Evolutionary conservation across 2,329 filamentous ascomycete genomes (phyloP), one percentile per base, ranked within the genome.

Genomic region (Monilinia vaccinii-corymbosi): DNA sequence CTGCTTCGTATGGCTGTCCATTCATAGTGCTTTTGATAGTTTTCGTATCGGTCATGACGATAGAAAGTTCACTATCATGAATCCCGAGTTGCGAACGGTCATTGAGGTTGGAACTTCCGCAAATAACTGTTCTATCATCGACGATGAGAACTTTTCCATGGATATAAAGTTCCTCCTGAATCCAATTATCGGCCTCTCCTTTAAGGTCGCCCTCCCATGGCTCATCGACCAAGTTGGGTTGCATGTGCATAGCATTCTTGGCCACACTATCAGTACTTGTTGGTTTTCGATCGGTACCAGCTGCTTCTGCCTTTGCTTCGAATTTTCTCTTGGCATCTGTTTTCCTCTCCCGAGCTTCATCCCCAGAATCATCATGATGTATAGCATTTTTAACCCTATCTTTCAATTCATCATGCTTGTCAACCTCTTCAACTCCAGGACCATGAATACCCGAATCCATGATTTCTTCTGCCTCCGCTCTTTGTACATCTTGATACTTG

Each of bases 131-230:
- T 58, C 85, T 84, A 72, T 97, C 93, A 71, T 97, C 92, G 1
- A 87, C 88, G 66, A 97, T 93, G 66, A 94, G 81, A 40, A 97
- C 80, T 76, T 97, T 99, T 32, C 85, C 88, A 73, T 99, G 94
- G 51, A 97, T 87, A 72, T 99, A 99, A 2, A 97, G 81, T 73
- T 99, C 93, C 72, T 99, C 94, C 71, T 96, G 93, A 61, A 97
- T 87, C 78, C 94, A 95, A 71, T 95, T 90, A 58, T 87, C 81
- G 60, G 91, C 87, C 73, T 97, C 94, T 1, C 83, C 82, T 66
- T 93, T 82, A 0, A 84, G 76, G 0, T 79, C 77, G 18, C 89
- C 87, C 18, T 92, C 87, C 89, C 91, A 97, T 0, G 76, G 69
- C 72, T 95, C 89, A 11, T 89, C 85, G 4, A 79, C 80, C 68